phyloP scores from a whole-genome alignment of 2,329 filamentous ascomycete species.

The Pyricularia sp. region DNA sequence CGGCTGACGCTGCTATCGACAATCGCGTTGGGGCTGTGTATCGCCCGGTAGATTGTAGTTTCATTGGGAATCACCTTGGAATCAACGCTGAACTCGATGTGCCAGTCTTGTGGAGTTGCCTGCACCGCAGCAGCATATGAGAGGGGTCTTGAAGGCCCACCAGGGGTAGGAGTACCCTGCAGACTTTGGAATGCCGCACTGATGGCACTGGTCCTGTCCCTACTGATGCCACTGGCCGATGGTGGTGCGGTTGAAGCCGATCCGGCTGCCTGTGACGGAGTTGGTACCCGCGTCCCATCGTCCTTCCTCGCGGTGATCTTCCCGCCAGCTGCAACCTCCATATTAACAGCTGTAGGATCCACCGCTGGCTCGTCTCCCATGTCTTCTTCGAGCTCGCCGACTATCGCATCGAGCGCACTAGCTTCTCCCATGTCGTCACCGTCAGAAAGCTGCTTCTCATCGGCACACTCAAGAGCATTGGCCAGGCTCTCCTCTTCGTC shows the following conservation, averaged over 20 bases:
- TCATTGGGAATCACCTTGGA: constrained; percentile 75
- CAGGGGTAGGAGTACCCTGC: constrained; percentile 33
- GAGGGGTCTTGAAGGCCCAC: constrained; percentile 49
- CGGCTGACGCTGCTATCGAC: constrained; percentile 54
- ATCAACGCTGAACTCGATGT: constrained; percentile 87
- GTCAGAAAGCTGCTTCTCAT: constrained; percentile 73
- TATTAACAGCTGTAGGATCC: constrained; percentile 77
- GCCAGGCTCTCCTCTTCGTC: constrained; percentile 49
- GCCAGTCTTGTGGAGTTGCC: constrained; percentile 79
- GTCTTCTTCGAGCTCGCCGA: constrained; percentile 82
- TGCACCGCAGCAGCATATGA: constrained; percentile 80
- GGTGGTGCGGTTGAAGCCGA: constrained; percentile 1
- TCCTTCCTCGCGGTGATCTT: constrained; percentile 87
- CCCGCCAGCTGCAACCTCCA: constrained; percentile 76
- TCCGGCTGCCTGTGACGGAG: constrained; percentile 49
- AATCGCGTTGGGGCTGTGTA: constrained; percentile 49
- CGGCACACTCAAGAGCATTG: constrained; percentile 77
- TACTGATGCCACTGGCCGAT: constrained; percentile 24
- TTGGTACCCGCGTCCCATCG: constrained; percentile 76
- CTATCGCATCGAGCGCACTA: constrained; percentile 66
- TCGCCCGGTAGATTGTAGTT: constrained; percentile 89
- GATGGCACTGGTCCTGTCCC: constrained; percentile 17
- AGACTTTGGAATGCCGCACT: constrained; percentile 16
- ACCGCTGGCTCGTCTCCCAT: constrained; percentile 60
- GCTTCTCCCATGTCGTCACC: constrained; percentile 56